These are phyloP conservation scores for Fusarium decemcellulare DNA, from an alignment of 2,329 filamentous ascomycete genomes.

Conservation along the genomic window DNA sequence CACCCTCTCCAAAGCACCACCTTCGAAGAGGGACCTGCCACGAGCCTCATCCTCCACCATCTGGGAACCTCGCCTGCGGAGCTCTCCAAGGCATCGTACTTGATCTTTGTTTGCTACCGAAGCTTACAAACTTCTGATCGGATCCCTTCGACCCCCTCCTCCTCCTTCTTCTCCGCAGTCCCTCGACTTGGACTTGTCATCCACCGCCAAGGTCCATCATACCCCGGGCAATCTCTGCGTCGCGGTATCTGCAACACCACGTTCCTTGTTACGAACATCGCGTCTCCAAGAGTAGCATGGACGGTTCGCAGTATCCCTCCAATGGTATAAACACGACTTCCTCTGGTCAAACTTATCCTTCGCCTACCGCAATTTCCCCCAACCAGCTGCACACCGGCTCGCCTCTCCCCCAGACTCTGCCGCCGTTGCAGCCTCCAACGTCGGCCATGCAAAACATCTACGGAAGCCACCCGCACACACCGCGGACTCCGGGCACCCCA, in stretches of 20 bases:
- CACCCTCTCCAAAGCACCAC: conserved; percentile 62
- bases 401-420: conserved; percentile 67
- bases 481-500: conserved; percentile 73
- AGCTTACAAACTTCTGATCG: conserved; percentile 31
- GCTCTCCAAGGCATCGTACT: conserved; percentile 45
- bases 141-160: conserved; percentile 30
- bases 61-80: conserved; percentile 51
- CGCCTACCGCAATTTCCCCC: conserved; percentile 65
- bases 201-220: conserved; percentile 40
- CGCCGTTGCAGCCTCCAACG: conserved; percentile 66
- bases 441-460: conserved; percentile 63
- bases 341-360: conserved; percentile 64
- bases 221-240: conserved; percentile 39
- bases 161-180: conserved; percentile 39
- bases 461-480: conserved; percentile 72
- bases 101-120: conserved; percentile 44
- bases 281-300: conserved; percentile 63
- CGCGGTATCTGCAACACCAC: conserved; percentile 45
- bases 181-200: conserved; percentile 45
- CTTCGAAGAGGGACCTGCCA: conserved; percentile 56
- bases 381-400: conserved; percentile 65
- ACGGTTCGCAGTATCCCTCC: conserved; percentile 68
- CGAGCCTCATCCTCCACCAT: conserved; percentile 59
- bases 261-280: conserved; percentile 46
- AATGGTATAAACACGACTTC: conserved; percentile 70